These are phyloP conservation scores for Exophiala xenobiotica DNA, from an alignment of 2,329 filamentous ascomycete species.

Conservation along the genomic window DNA sequence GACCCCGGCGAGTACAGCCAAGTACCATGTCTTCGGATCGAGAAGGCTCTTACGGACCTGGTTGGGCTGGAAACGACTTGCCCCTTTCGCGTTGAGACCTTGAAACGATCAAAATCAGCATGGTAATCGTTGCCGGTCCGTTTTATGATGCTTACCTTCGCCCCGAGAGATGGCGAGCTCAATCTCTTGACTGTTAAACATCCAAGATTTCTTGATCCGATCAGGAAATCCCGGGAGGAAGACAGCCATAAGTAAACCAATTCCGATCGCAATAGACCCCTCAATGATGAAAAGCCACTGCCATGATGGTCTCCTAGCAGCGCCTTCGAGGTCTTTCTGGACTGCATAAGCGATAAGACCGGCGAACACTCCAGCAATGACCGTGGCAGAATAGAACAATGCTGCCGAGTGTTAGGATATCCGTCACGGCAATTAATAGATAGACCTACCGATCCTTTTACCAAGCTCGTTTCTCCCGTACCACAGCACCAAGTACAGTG, in stretches of 20 bases:
- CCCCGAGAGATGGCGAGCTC: neutral
- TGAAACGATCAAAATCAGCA: too few species aligned
- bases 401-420: slow-evolving; percentile 37
- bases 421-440: neutral
- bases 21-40: slow-evolving; percentile 9
- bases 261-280: slow-evolving; percentile 61
- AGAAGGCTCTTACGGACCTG: slow-evolving; percentile 4
- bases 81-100: too few species aligned
- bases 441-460: slow-evolving; percentile 9
- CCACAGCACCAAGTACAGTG: slow-evolving; percentile 6
- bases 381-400: slow-evolving; percentile 53
- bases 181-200: slow-evolving; percentile 1
- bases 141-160: neutral
- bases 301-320: slow-evolving; percentile 57
- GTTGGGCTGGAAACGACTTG: neutral
- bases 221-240: slow-evolving; percentile 65
- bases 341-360: slow-evolving; percentile 66
- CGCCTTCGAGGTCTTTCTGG: slow-evolving; percentile 60
- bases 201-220: slow-evolving; percentile 1
- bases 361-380: slow-evolving; percentile 70
- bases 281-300: slow-evolving; percentile 70
- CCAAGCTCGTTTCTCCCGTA: slow-evolving; percentile 11
- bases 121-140: neutral
- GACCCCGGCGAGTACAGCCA: slow-evolving; percentile 1
- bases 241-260: slow-evolving; percentile 58